phyloP scores from a whole-genome alignment of 345 rosid species.

The Hypericum perforatum region DNA sequence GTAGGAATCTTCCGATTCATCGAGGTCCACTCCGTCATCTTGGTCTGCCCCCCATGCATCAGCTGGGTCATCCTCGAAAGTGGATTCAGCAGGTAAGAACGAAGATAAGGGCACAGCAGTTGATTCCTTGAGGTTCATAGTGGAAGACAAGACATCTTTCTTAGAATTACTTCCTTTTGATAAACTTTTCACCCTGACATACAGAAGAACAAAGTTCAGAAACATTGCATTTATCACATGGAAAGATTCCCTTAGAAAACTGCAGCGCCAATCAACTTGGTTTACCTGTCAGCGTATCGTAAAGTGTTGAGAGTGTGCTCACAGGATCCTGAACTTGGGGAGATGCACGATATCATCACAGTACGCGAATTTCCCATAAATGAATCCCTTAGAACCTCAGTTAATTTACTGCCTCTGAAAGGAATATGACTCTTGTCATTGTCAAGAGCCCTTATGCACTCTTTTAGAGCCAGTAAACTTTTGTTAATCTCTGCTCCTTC shows the following conservation, averaged over 20 bases:
- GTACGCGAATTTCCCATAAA: slow-evolving; percentile 63
- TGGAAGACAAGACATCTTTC: slow-evolving; percentile 32
- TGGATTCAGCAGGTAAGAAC: slow-evolving; percentile 18
- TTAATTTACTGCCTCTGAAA: slow-evolving; percentile 59
- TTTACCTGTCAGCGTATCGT: slow-evolving; percentile 61
- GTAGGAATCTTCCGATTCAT: slow-evolving; percentile 15
- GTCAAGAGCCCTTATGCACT: slow-evolving; percentile 63
- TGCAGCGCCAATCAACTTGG: neutral
- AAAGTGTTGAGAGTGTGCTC: slow-evolving; percentile 62
- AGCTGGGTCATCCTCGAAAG: slow-evolving; percentile 20
- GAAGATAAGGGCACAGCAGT: slow-evolving; percentile 26
- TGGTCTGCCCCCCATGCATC: slow-evolving; percentile 8
- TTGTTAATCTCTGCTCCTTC: slow-evolving; percentile 68
- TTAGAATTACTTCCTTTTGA: slow-evolving; percentile 42
- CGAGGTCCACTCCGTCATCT: slow-evolving; percentile 21
- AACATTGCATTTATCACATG: neutral
- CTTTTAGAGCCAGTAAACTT: slow-evolving; percentile 57
- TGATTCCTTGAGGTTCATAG: slow-evolving; percentile 36
- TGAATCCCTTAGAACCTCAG: slow-evolving; percentile 68
- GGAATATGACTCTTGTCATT: slow-evolving; percentile 63
- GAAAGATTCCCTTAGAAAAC: neutral
- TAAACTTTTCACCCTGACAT: slow-evolving; percentile 57
- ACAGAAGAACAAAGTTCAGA: slow-evolving; percentile 9
- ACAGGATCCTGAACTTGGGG: slow-evolving; percentile 65
- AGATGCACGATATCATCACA: slow-evolving; percentile 62